phyloP scores from a whole-genome alignment of 495 filamentous ascomycete species.

The Thozetella sp. region DNA sequence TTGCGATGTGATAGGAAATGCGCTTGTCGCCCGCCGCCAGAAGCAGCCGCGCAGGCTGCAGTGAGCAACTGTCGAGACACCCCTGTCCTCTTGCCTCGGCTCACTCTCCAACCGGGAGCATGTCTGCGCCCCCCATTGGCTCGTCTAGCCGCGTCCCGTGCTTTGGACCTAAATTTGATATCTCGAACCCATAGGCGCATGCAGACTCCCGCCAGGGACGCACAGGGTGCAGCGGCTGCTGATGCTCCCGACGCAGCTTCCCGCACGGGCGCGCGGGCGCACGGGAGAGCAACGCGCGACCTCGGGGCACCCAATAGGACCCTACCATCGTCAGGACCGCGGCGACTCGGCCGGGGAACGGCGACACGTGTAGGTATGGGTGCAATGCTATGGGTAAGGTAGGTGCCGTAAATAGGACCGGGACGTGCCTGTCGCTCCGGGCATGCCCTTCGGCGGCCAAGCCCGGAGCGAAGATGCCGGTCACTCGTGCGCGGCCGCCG shows the following conservation, averaged over 20 bases:
- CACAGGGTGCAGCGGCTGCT: background rate
- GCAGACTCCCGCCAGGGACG: background rate
- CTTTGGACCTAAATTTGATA: background rate
- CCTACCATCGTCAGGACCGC: no score
- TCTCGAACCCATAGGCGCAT: background rate
- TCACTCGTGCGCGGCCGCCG: background rate
- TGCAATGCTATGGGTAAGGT: background rate
- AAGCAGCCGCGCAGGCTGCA: no score
- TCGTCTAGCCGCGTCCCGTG: background rate
- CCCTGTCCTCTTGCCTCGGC: no score
- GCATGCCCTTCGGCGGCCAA: no score
- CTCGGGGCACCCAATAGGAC: background rate
- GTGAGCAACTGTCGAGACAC: no score
- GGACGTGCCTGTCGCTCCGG: background rate
- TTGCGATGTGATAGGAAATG: no score
- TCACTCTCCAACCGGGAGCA: no score
- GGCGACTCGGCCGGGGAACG: no score
- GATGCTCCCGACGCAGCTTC: background rate
- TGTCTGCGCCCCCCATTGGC: slow-evolving; percentile 1
- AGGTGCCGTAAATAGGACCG: background rate
- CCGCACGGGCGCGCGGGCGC: background rate
- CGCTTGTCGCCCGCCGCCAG: no score
- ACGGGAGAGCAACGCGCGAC: background rate
- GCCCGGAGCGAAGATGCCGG: background rate
- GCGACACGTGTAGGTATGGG: background rate